Conservation (phyloP, 495 filamentous ascomycete species). For the Tuber magnatum region DNA sequence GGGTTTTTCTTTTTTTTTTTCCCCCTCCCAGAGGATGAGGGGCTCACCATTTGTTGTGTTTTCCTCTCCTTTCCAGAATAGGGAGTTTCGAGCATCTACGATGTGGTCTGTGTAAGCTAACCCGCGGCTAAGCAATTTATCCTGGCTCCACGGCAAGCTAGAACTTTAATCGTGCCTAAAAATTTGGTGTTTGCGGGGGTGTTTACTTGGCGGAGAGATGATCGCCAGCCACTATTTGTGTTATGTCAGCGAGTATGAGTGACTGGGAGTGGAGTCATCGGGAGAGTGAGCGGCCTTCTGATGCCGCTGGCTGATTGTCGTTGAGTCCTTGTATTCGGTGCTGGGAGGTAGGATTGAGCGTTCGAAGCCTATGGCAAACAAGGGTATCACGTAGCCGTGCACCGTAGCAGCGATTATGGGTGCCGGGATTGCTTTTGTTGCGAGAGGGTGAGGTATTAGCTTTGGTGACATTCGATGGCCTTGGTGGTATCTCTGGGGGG, state of each 20-base stretch:
- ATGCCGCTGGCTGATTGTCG: not conserved
- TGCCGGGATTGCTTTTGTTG: not conserved
- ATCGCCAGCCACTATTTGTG: not conserved
- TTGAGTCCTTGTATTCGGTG: not conserved
- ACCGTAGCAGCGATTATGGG: not conserved
- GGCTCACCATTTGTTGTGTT: not conserved
- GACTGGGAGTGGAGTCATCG: not conserved
- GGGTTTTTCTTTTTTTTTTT: not conserved
- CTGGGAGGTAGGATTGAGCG: not conserved
- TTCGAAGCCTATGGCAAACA: not conserved
- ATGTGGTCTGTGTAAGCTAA: not conserved
- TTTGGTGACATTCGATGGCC: not conserved
- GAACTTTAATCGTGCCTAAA: not conserved
- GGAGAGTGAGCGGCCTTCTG: not conserved
- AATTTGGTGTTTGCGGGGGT: not conserved
- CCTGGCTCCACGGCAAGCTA: not conserved
- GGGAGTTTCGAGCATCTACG: not conserved
- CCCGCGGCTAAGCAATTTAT: not conserved
- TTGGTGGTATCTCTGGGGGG: not conserved
- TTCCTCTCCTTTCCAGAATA: not conserved
- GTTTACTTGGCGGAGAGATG: not conserved
- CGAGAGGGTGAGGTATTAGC: not conserved
- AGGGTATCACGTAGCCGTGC: not conserved
- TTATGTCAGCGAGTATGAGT: not conserved
- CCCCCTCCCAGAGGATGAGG: not conserved